Conservation (phyloP, 805 yeast species). For the Brettanomyces naardenensis region DNA sequence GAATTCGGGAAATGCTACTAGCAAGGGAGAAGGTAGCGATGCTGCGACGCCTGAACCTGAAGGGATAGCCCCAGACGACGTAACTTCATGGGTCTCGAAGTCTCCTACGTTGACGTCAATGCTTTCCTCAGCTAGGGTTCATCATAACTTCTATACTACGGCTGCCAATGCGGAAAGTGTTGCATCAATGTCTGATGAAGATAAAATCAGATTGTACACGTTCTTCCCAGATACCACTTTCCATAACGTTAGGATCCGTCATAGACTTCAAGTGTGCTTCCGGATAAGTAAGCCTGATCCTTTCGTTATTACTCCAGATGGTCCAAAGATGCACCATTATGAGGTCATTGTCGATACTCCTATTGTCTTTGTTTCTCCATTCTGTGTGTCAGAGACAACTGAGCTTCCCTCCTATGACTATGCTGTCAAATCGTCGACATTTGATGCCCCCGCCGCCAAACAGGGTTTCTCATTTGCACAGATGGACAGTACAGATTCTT, state of each 20-base stretch:
- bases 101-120: conserved; percentile 15
- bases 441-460: conserved; percentile 8
- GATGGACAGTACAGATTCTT: conserved; percentile 10
- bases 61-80: conserved; percentile 5
- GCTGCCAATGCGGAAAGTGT: not conserved
- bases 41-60: conserved; percentile 3
- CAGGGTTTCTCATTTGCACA: conserved; percentile 9
- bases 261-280: conserved; percentile 62
- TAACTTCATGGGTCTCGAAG: conserved; percentile 12
- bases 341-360: conserved; percentile 81
- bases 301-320: conserved; percentile 20
- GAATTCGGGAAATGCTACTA: conserved; percentile 15
- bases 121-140: conserved; percentile 4
- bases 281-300: conserved; percentile 59
- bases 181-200: conserved; percentile 9
- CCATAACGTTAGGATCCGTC: conserved; percentile 54
- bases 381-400: conserved; percentile 23
- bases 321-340: conserved; percentile 55
- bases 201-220: conserved; percentile 13
- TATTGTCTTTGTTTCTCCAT: conserved; percentile 42
- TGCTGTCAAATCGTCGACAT: conserved; percentile 18
- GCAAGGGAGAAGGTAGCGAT: conserved; percentile 4
- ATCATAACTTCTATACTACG: not conserved
- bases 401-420: conserved; percentile 33
- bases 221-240: conserved; percentile 60